These are phyloP conservation scores for Annulohypoxylon truncatum DNA, from an alignment of 2,329 filamentous ascomycete genomes.

Conservation along the genomic window DNA sequence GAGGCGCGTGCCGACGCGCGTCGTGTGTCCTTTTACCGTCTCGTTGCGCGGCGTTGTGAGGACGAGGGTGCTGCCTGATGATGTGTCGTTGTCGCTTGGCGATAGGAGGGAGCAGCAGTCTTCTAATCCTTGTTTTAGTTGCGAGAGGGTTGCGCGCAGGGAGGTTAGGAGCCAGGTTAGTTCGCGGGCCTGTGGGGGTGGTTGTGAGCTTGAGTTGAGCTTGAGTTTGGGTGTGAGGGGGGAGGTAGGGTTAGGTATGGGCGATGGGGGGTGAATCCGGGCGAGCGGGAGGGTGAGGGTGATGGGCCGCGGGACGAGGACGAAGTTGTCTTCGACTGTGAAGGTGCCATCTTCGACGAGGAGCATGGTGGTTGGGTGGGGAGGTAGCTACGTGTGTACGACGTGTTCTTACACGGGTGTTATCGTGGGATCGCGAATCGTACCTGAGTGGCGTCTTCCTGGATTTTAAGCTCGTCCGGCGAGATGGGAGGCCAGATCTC, in stretches of 20 bases:
- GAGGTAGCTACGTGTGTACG: not conserved
- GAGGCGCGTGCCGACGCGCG: conserved; percentile 88
- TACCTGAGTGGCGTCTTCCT: conserved; percentile 64
- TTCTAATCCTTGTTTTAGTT: conserved; percentile 75
- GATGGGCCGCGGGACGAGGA: conserved; percentile 39
- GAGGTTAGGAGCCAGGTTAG: conserved; percentile 66
- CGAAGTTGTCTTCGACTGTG: conserved; percentile 46
- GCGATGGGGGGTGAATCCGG: not conserved
- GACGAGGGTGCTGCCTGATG: conserved; percentile 87
- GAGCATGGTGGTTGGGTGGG: conserved; percentile 44
- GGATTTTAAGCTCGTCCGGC: conserved; percentile 61
- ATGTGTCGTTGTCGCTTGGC: conserved; percentile 84
- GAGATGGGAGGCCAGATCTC: conserved; percentile 68
- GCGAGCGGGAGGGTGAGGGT: not conserved
- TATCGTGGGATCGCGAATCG: conserved; percentile 31
- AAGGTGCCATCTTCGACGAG: conserved; percentile 49
- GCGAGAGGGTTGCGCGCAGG: conserved; percentile 60
- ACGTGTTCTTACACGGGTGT: not conserved
- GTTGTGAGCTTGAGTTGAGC: conserved; percentile 28
- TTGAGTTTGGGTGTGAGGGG: not conserved
- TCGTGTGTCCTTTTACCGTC: conserved; percentile 91
- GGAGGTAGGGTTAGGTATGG: not conserved
- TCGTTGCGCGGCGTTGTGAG: conserved; percentile 89
- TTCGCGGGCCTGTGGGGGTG: conserved; percentile 55
- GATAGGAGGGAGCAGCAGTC: conserved; percentile 90